Conservation (phyloP, 805 yeast genomes). For the Monosporozyma siamensis region DNA sequence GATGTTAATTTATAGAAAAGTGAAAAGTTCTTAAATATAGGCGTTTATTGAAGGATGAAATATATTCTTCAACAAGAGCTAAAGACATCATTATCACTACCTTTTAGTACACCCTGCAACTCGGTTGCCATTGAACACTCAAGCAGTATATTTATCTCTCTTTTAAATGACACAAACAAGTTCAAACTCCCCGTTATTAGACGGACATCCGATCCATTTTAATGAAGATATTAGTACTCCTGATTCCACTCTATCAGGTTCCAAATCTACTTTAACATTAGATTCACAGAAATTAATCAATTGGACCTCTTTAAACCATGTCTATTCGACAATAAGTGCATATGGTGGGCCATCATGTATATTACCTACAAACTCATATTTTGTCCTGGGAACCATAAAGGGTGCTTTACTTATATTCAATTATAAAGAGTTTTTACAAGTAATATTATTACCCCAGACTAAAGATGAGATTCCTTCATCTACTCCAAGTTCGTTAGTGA, state of each 20-base stretch:
- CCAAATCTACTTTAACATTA: neutral
- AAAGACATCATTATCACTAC: too few relatives aligned
- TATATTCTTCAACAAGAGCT: too few relatives aligned
- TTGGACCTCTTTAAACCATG: constrained; percentile 10
- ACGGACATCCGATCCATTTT: neutral
- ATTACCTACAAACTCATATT: constrained; percentile 34
- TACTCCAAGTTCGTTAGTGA: constrained; percentile 4
- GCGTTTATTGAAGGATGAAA: too few relatives aligned
- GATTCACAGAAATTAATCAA: neutral
- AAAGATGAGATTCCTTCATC: constrained; percentile 1
- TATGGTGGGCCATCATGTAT: constrained; percentile 47
- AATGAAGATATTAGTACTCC: neutral
- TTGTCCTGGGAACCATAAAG: constrained; percentile 61
- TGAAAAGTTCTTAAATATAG: too few relatives aligned
- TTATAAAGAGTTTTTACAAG: constrained; percentile 50
- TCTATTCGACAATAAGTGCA: constrained; percentile 21
- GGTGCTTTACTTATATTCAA: constrained; percentile 63
- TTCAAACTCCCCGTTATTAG: neutral
- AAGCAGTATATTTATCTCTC: neutral
- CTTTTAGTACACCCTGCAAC: too few relatives aligned
- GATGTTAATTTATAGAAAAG: too few relatives aligned
- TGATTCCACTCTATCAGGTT: neutral
- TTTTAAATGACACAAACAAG: neutral
- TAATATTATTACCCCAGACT: constrained; percentile 24
- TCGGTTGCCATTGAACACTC: too few relatives aligned